Evolutionary conservation across 768 basidiomycete genomes (phyloP).

Genomic region (Naematelia aurantialba): DNA sequence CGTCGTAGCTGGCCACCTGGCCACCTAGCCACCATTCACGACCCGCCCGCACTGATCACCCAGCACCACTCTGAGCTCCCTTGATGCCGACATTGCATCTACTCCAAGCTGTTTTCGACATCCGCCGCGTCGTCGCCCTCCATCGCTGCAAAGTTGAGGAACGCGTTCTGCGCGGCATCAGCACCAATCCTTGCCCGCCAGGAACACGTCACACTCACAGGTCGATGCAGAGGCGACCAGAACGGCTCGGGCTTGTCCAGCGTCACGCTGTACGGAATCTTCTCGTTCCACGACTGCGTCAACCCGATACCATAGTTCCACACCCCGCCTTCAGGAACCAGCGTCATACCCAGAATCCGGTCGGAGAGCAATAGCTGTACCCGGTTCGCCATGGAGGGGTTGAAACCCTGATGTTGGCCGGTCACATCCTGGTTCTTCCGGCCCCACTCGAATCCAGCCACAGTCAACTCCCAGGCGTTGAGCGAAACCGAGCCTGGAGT

Average conservation of each 20-base stretch:
- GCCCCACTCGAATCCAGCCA: conserved; percentile 97
- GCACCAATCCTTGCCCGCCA: not conserved
- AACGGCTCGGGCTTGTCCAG: conserved; percentile 90
- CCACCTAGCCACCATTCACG: no score
- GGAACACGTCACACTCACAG: conserved; percentile 53
- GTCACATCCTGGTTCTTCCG: conserved; percentile 86
- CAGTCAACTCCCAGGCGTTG: conserved; percentile 82
- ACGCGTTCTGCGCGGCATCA: conserved; percentile 55
- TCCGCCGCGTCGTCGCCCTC: conserved; percentile 92
- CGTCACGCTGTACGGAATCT: conserved; percentile 72
- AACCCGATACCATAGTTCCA: conserved; percentile 97
- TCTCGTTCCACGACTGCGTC: conserved; percentile 85
- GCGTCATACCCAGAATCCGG: conserved; percentile 89
- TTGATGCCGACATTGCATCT: no score
- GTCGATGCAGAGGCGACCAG: conserved; percentile 94
- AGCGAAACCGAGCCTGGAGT: conserved; percentile 96
- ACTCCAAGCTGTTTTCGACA: conserved; percentile 91
- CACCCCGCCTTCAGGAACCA: conserved; percentile 87
- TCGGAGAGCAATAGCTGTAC: conserved; percentile 86
- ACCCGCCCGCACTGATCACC: no score
- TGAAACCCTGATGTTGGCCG: conserved; percentile 67
- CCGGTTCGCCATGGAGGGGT: conserved; percentile 97
- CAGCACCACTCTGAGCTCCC: no score
- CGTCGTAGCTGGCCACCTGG: no score
- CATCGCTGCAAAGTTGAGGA: conserved; percentile 90